Base-by-base conservation (phyloP, 176 grass and related monocot genomes). In the Triticum monococcum region DNA sequence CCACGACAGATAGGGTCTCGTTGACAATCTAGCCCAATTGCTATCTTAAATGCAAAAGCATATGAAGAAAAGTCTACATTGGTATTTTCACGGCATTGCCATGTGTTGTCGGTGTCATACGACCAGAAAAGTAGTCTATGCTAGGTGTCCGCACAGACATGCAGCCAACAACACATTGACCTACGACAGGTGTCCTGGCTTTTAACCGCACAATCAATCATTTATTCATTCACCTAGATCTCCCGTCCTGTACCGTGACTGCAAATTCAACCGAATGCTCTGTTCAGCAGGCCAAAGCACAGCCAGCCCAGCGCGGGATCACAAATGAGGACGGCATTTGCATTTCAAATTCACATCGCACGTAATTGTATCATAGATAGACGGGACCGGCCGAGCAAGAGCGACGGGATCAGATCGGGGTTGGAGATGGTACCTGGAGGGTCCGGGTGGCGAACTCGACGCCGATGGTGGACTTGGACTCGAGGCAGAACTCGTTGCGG, bases 401-500 rank as follows among this genome's bases (percentile, higher is more conserved):
- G 12, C 31, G 28, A 61, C 14, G 38, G 8, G 66, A 66, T 60
- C 43, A 48, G 77, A 70, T 57, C 7, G 52, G 74, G 18, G 12
- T 28, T 28, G 61, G 66, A 60, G 71, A 25, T 22, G 18, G 6
- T 59, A 91, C 87, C 87, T 94, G 88, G 61, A 91, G 81, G 77
- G 87, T 89, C 7, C 90, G 84, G 35, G 95, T 97, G 66, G 92
- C 95, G 90, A 97, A 97, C 88, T 97, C 92, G 72, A 91, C 90
- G 85, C 90, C 92, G 75, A 97, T 92, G 89, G 95, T 97, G 90
- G 95, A 95, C 68, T 97, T 93, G 46, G 95, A 97, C 85, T 97
- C 92, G 84, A 97, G 89, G 86, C 87, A 95, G 85, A 97, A 97
- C 87, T 95, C 90, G 84, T 93, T 97, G 84, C 91, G 90, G 35